Conservation (phyloP, 768 basidiomycete species). For the Neoboletus magnificus region DNA sequence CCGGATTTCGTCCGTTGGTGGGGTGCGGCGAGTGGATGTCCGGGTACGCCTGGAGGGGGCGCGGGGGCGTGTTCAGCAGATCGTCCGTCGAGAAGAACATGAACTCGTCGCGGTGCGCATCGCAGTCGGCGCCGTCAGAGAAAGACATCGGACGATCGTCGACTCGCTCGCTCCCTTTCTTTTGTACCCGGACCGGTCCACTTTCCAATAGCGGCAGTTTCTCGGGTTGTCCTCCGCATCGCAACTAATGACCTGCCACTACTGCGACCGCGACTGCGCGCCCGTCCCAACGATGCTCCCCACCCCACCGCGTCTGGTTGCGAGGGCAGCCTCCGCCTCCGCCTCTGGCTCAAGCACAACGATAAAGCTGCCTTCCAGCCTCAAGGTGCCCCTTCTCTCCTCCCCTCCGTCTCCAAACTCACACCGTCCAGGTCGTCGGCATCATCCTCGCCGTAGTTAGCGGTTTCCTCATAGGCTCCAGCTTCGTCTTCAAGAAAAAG, state of each 20-base stretch:
- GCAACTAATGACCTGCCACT: neutral
- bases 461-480: constrained; percentile 86
- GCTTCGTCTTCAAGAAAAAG: constrained; percentile 99
- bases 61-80: neutral
- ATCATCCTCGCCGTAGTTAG: constrained; percentile 72
- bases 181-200: neutral
- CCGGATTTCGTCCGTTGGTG: constrained; percentile 3
- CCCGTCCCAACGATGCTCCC: constrained; percentile 1
- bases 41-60: constrained; percentile 8
- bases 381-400: constrained; percentile 42
- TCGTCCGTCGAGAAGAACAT: constrained; percentile 6
- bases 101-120: constrained; percentile 10
- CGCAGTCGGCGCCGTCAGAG: neutral
- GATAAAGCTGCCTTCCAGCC: constrained; percentile 39
- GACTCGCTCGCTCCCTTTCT: too few relatives aligned
- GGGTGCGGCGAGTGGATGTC: neutral
- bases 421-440: constrained; percentile 58
- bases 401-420: neutral
- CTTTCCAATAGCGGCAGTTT: constrained; percentile 9
- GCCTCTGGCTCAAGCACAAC: constrained; percentile 36
- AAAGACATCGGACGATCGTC: too few relatives aligned
- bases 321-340: constrained; percentile 36
- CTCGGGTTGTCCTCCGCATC: constrained; percentile 10
- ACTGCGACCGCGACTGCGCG: constrained; percentile 3
- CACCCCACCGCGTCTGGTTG: constrained; percentile 2